Percentiles rank a stretch among this genome's conserved stretches.
Conservation (phyloP, 1,284 basidiomycete species). For the Pseudozyma sp. region DNA sequence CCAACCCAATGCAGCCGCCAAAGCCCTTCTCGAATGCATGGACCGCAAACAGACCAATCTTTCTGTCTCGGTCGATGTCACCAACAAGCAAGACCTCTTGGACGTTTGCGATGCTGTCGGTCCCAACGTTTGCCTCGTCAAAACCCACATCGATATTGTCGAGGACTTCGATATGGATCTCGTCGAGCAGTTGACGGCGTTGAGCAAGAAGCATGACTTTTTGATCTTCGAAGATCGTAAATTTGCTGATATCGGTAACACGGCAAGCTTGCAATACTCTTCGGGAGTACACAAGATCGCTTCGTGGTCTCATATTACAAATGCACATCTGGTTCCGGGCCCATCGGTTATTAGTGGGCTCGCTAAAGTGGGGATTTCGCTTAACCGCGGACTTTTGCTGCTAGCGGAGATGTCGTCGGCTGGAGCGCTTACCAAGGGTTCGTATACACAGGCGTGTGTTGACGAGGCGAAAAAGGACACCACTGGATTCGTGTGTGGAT, state of each 20-base stretch:
- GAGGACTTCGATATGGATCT: conserved; percentile 87
- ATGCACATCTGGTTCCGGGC: conserved; percentile 92
- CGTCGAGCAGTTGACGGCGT: conserved; percentile 77
- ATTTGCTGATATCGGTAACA: conserved; percentile 99
- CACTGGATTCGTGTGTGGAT: conserved; percentile 70
- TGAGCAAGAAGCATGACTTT: conserved; percentile 88
- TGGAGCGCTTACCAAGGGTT: conserved; percentile 84
- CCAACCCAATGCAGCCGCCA: conserved; percentile 61
- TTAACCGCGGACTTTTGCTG: conserved; percentile 86
- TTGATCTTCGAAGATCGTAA: conserved; percentile 98
- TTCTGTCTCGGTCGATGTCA: conserved; percentile 95
- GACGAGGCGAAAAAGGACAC: conserved; percentile 68
- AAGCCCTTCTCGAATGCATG: conserved; percentile 80
- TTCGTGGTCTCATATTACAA: conserved; percentile 96
- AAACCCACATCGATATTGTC: conserved; percentile 98
- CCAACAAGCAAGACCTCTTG: conserved; percentile 82
- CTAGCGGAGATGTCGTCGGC: conserved; percentile 97
- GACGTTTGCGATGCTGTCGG: conserved; percentile 89
- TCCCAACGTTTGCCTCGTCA: conserved; percentile 90
- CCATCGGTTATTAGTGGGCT: conserved; percentile 92
- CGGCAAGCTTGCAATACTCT: conserved; percentile 93
- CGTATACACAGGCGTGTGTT: conserved; percentile 87
- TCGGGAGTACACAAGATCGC: conserved; percentile 93
- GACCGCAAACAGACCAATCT: conserved; percentile 90
- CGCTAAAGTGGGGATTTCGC: conserved; percentile 83